Conservation (phyloP, 1,139 yeast genomes). For the Suhomyces kunorum region DNA sequence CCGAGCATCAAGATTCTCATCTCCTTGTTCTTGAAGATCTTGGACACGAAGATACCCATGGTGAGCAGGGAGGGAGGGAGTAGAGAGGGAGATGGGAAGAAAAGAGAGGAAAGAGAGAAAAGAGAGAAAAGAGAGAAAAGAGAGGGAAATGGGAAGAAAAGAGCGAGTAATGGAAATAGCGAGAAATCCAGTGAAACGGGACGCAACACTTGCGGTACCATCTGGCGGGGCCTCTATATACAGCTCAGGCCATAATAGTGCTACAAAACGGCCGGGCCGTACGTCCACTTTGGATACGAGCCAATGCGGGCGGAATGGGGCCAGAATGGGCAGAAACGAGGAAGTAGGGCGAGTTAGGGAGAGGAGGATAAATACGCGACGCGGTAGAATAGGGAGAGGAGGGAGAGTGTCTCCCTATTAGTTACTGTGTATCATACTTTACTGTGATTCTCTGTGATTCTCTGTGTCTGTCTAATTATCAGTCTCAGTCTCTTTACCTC, state of each 20-base stretch:
- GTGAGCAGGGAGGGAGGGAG: background rate
- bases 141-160: background rate
- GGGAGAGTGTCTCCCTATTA: too few species aligned
- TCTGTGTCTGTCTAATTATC: too few species aligned
- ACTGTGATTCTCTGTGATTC: too few species aligned
- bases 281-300: too few species aligned
- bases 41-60: conserved; percentile 29
- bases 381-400: too few species aligned
- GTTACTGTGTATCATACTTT: too few species aligned
- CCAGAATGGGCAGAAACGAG: background rate
- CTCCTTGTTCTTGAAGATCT: conserved; percentile 45
- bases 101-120: background rate
- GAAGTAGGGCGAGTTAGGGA: background rate
- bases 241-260: conserved; percentile 5
- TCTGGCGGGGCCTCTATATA: conserved; percentile 1
- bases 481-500: too few species aligned
- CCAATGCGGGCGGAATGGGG: background rate
- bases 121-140: background rate
- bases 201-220: too few species aligned
- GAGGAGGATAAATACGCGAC: too few species aligned
- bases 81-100: background rate
- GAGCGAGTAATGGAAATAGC: too few species aligned
- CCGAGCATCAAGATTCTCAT: conserved; percentile 87
- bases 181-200: too few species aligned
- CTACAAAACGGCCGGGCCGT: conserved; percentile 4